phyloP scores from a whole-genome alignment of 1,284 basidiomycete species.

The Phylloboletellus chloephorus region DNA sequence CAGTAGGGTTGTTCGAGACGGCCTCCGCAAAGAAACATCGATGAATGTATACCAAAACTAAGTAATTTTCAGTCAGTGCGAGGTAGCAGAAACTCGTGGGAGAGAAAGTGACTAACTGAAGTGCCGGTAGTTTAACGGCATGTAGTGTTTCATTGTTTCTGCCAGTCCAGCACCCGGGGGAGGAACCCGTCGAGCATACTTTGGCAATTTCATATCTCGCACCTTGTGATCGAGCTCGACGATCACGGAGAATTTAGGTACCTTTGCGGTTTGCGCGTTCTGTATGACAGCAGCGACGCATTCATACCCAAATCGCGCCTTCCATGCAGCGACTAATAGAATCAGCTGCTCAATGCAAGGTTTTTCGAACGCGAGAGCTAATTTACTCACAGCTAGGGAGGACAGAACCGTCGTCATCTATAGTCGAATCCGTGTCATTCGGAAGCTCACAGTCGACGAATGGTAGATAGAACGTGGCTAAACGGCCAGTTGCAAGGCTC shows the following conservation, averaged over 20 bases:
- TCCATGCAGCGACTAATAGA: conserved; percentile 60
- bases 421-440: conserved; percentile 46
- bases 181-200: conserved; percentile 43
- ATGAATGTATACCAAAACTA: conserved; percentile 62
- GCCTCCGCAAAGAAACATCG: conserved; percentile 66
- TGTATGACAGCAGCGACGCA: conserved; percentile 63
- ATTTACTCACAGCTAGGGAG: conserved; percentile 50
- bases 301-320: conserved; percentile 63
- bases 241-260: conserved; percentile 60
- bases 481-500: conserved; percentile 60
- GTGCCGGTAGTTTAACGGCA: conserved; percentile 64
- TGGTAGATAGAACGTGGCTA: conserved; percentile 59
- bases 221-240: conserved; percentile 59
- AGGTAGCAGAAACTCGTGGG: conserved; percentile 2
- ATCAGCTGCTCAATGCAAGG: background rate
- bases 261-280: conserved; percentile 56
- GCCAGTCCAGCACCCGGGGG: conserved; percentile 40
- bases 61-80: background rate
- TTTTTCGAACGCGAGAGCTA: conserved; percentile 4
- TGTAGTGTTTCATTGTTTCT: conserved; percentile 57
- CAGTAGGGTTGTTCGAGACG: conserved; percentile 47
- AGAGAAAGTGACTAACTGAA: conserved; percentile 42
- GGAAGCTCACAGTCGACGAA: conserved; percentile 65
- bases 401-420: conserved; percentile 47
- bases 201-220: conserved; percentile 56